Conservation (phyloP, 2,329 filamentous ascomycete genomes). For the Cytospora paraplurivora region DNA sequence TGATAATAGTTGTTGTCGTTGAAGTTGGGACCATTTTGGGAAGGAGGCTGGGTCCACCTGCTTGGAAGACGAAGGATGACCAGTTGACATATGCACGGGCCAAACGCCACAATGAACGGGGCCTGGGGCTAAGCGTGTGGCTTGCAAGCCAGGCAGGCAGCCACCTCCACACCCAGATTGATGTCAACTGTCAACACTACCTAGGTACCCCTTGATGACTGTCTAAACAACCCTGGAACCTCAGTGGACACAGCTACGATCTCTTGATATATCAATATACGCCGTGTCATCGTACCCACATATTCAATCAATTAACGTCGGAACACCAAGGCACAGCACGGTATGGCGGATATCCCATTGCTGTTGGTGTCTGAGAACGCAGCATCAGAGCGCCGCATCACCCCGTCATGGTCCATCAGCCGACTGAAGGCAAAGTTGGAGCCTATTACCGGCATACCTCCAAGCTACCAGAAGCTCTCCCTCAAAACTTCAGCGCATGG, state of each 20-base stretch:
- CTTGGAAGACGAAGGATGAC: background rate
- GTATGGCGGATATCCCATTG: slow-evolving; percentile 74
- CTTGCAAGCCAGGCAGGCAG: background rate
- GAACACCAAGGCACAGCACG: slow-evolving; percentile 30
- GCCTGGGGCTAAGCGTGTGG: background rate
- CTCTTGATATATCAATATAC: background rate
- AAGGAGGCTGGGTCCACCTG: background rate
- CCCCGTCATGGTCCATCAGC: slow-evolving; percentile 85
- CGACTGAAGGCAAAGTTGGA: slow-evolving; percentile 87
- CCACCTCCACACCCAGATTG: background rate
- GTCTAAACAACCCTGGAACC: slow-evolving; percentile 1
- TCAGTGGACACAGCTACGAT: background rate
- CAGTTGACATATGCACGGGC: background rate
- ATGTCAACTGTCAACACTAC: slow-evolving; percentile 1
- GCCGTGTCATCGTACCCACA: background rate
- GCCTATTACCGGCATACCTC: slow-evolving; percentile 88
- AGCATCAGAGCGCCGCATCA: slow-evolving; percentile 85
- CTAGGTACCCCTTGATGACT: background rate
- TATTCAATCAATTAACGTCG: background rate
- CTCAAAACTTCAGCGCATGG: slow-evolving; percentile 66
- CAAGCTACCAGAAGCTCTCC: slow-evolving; percentile 72
- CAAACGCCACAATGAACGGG: background rate
- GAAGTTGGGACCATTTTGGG: background rate
- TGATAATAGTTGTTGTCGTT: background rate
- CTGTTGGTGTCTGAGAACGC: slow-evolving; percentile 75